These are phyloP conservation scores for Pestalotiopsis sp. DNA, from an alignment of 2,329 filamentous ascomycete genomes.

Conservation along the genomic window DNA sequence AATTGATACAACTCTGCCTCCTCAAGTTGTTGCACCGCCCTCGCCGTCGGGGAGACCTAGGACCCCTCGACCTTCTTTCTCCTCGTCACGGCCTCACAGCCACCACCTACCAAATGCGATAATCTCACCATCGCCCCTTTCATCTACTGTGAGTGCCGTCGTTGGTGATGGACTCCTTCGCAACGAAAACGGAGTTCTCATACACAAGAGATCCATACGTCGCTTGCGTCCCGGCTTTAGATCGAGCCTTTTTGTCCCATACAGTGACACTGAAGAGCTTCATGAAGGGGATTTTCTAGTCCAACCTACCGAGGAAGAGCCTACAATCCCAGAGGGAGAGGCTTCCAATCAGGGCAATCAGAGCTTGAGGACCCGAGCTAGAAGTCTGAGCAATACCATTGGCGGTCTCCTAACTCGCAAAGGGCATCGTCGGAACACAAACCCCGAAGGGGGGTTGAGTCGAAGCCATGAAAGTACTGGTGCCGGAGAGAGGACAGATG, in stretches of 20 bases:
- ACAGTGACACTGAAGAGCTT: conserved; percentile 37
- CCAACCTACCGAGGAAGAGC: conserved; percentile 17
- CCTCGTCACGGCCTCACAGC: conserved; percentile 34
- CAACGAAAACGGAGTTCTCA: conserved; percentile 39
- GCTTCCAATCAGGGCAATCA: conserved; percentile 16
- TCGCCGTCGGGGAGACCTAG: conserved; percentile 28
- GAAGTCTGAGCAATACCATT: conserved; percentile 40
- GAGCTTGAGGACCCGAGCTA: conserved; percentile 32
- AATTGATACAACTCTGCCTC: conserved; percentile 19
- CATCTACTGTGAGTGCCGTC: conserved; percentile 58
- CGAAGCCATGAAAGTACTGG: conserved; percentile 14
- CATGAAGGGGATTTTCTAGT: conserved; percentile 23
- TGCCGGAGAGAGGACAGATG: background rate
- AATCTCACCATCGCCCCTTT: conserved; percentile 60
- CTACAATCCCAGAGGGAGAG: conserved; percentile 21
- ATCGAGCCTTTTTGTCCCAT: conserved; percentile 54
- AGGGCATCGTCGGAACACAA: conserved; percentile 25
- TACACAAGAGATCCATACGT: conserved; percentile 44
- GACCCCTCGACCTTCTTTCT: conserved; percentile 30
- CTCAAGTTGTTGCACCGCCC: conserved; percentile 19
- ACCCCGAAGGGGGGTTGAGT: conserved; percentile 22
- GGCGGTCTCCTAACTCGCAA: conserved; percentile 35
- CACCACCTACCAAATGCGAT: conserved; percentile 47
- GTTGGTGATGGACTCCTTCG: conserved; percentile 56
- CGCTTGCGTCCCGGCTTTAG: conserved; percentile 51